A percentile compares a stretch with the other conserved stretches of the same genome.
These are phyloP conservation scores for Mycena filopes DNA, from an alignment of 768 basidiomycete genomes.

Conservation along the genomic window DNA sequence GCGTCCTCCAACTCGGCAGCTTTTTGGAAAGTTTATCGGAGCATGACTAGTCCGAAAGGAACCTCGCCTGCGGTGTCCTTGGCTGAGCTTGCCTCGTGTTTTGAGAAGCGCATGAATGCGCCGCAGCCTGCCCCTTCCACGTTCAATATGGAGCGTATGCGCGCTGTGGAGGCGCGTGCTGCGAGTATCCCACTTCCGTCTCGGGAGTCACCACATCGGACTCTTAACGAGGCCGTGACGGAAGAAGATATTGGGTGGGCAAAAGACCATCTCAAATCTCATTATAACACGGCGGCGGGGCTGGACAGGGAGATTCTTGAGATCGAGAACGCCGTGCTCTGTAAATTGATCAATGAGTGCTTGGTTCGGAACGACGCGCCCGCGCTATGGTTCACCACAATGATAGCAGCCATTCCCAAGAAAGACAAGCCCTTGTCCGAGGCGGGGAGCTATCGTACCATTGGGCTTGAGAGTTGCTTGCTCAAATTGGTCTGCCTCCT, in stretches of 20 bases:
- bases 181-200: not conserved
- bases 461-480: slow-evolving; percentile 5
- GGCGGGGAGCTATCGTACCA: not conserved
- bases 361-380: not conserved
- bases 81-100: not conserved
- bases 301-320: not conserved
- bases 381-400: not conserved
- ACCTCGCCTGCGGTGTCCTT: not conserved
- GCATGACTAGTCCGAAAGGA: too few species aligned
- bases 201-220: too few species aligned
- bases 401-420: not conserved
- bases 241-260: slow-evolving; percentile 18
- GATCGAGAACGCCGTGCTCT: not conserved
- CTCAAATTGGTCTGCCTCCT: not conserved
- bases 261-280: not conserved
- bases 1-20: too few species aligned
- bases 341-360: slow-evolving; percentile 4
- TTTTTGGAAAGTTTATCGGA: too few species aligned
- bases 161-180: not conserved
- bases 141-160: not conserved
- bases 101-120: too few species aligned
- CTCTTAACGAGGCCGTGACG: too few species aligned
- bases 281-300: not conserved
- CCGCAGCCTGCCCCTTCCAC: not conserved
- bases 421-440: not conserved